These are phyloP conservation scores for Chrysanthemum seticuspe DNA, from an alignment of 129 eudicot species.

Conservation along the genomic window DNA sequence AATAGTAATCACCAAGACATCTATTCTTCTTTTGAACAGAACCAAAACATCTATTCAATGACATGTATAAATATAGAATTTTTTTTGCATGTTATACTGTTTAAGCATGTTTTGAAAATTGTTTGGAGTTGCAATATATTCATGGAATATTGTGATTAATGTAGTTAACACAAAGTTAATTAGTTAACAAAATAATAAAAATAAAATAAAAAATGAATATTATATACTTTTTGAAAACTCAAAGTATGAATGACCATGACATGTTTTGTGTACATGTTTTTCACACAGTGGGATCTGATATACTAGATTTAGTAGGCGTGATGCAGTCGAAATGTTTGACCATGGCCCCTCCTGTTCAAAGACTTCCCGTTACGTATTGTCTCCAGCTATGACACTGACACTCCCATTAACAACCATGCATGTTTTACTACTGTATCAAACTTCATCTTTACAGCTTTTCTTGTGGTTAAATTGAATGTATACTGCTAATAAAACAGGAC, in stretches of 20 bases:
- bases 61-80: too few species aligned
- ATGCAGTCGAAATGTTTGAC: constrained; percentile 34
- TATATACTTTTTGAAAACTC: background rate
- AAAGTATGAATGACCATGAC: constrained; percentile 4
- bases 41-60: too few species aligned
- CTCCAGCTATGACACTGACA: constrained; percentile 12
- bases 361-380: background rate
- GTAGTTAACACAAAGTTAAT: too few species aligned
- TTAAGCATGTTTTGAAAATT: too few species aligned
- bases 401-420: constrained; percentile 5
- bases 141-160: background rate
- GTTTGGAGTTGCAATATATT: too few species aligned
- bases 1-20: too few species aligned
- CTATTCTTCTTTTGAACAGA: too few species aligned
- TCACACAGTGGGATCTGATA: constrained; percentile 18
- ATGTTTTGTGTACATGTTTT: background rate
- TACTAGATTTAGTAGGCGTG: constrained; percentile 3
- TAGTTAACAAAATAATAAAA: too few species aligned
- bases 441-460: background rate
- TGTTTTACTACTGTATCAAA: background rate
- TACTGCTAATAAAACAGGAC: too few species aligned
- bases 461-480: too few species aligned
- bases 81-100: too few species aligned
- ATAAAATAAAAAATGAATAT: background rate
- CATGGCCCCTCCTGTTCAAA: background rate